Percentiles rank a stretch among this genome's conserved stretches.
These are phyloP conservation scores for Tolypocladium ovalisporum DNA, from an alignment of 2,329 filamentous ascomycete species.

Conservation along the genomic window DNA sequence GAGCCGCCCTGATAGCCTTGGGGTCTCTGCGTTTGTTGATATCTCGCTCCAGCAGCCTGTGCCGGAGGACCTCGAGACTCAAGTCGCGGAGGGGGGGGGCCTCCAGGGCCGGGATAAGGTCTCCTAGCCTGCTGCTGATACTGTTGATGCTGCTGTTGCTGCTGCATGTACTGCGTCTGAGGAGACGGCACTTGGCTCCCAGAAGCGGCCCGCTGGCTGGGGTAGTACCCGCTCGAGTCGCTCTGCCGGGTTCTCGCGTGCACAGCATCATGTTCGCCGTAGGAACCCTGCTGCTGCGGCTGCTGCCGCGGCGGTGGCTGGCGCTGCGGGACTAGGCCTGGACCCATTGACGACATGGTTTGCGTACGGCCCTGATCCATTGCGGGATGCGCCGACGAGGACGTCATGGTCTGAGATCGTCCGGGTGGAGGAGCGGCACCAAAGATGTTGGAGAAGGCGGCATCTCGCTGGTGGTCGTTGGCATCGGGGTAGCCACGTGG, in stretches of 20 bases:
- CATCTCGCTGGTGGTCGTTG: constrained; percentile 67
- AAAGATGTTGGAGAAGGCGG: constrained; percentile 93
- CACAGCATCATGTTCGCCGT: constrained; percentile 19
- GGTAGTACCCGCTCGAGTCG: constrained; percentile 39
- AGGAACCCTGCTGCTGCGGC: constrained; percentile 30
- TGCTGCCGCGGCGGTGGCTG: constrained; percentile 50
- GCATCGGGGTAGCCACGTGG: constrained; percentile 38
- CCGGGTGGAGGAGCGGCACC: constrained; percentile 76
- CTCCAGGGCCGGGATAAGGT: constrained; percentile 31
- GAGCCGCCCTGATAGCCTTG: constrained; percentile 55
- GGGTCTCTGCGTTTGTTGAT: constrained; percentile 40
- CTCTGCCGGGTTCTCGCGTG: constrained; percentile 17
- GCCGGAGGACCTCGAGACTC: constrained; percentile 46
- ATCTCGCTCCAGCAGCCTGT: constrained; percentile 26
- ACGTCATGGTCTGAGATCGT: constrained; percentile 91
- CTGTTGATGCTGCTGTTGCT: constrained; percentile 32
- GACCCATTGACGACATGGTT: constrained; percentile 55
- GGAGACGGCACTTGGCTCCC: constrained; percentile 34
- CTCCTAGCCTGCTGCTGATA: constrained; percentile 28
- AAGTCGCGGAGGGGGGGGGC: constrained; percentile 50
- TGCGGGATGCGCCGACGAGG: constrained; percentile 47
- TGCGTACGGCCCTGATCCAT: constrained; percentile 58
- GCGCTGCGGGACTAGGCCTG: constrained; percentile 44
- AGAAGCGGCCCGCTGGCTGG: constrained; percentile 40
- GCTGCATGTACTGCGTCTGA: constrained; percentile 35